Evolutionary conservation across 2,329 filamentous ascomycete species (phyloP), one percentile per base, ranked within the genome.

Genomic region (Ilyonectria mors-panacis): DNA sequence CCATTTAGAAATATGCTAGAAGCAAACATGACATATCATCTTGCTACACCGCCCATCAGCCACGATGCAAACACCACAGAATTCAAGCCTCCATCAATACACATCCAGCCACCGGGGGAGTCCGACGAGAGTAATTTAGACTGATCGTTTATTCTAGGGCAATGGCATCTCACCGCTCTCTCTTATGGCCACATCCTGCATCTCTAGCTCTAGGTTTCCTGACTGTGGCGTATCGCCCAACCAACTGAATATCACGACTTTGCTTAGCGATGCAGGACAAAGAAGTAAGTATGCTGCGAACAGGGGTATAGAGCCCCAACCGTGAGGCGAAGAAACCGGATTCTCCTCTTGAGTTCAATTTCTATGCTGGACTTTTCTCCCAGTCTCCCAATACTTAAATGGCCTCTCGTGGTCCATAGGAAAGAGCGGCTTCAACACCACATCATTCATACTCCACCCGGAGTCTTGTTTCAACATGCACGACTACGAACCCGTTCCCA

Each of bases 381-480:
- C 39, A 8, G 7, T 42, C 4, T 42, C n/a, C 8, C n/a, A n/a
- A 6, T n/a, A 42, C 39, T 42, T 42, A 42, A n/a, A 19, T 8
- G n/a, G 15, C 7, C 17, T 17, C 17, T 42, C 1, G 15, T 17
- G 17, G 15, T 39, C 37, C 6, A 17, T 39, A 17, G 1, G 15
- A 42, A n/a, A 6, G 5, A 2, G 7, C 15, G 17, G n/a, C 15
- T 26, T 17, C 19, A n/a, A 35, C 30, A 23, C 28, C 17, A 35
- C 39, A 26, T 15, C 17, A n/a, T 10, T 6, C 8, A 37, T 5
- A 19, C 50, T 33, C 39, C 15, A 39, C 28, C 33, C 28, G 26
- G 42, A 28, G 19, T 21, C 39, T 13, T 8, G 23, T 15, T 55
- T 45, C 44, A 28, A 10, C n/a, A 74, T 74, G 70, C 21, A 55